These are phyloP conservation scores for Diaporthe eres DNA, from an alignment of 2,329 filamentous ascomycete genomes.

Conservation along the genomic window DNA sequence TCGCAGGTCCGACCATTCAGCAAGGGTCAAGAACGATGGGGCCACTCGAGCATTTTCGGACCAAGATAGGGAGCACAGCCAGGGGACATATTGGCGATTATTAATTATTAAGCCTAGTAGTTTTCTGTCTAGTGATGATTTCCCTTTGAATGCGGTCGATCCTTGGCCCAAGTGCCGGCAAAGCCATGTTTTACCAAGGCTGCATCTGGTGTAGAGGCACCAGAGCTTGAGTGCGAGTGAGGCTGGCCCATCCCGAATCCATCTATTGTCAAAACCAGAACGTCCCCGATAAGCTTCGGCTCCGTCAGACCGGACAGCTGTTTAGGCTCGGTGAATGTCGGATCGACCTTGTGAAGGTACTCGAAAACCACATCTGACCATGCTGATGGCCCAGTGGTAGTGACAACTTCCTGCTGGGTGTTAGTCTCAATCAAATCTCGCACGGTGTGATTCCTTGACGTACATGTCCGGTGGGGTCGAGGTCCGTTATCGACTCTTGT, in stretches of 20 bases:
- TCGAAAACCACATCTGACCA: slow-evolving; percentile 51
- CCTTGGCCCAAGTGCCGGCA: not conserved
- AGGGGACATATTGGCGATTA: not conserved
- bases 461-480: not conserved
- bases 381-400: slow-evolving; percentile 51
- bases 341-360: slow-evolving; percentile 46
- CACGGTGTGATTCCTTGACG: not conserved
- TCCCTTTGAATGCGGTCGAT: not conserved
- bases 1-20: too few relatives aligned
- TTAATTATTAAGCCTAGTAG: not conserved
- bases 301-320: slow-evolving; percentile 37
- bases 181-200: not conserved
- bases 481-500: not conserved
- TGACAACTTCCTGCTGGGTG: slow-evolving; percentile 49
- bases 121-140: not conserved
- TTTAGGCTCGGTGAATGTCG: slow-evolving; percentile 36
- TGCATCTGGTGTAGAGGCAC: not conserved
- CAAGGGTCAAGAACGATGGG: too few relatives aligned
- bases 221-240: not conserved
- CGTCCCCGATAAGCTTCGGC: not conserved
- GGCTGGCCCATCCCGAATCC: not conserved
- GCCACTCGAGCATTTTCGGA: not conserved
- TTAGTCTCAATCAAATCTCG: not conserved
- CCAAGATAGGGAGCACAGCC: not conserved
- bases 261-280: not conserved